Conservation (phyloP, 2,329 filamentous ascomycete species). For the Parafenestella ontariensis region DNA sequence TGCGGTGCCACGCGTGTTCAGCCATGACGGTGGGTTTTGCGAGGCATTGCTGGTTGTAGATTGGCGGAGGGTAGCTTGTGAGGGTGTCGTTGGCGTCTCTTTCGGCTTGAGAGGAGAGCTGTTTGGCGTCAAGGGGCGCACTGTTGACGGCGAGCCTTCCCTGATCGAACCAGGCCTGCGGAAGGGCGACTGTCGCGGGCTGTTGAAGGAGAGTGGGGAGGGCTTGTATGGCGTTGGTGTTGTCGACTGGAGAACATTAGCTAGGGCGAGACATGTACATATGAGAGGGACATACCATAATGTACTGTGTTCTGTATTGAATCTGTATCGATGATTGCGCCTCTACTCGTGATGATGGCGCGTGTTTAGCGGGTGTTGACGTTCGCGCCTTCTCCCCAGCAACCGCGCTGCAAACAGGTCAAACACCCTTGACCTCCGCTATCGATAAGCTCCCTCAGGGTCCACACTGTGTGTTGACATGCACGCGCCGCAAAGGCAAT, state of each 20-base stretch:
- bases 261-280: neutral
- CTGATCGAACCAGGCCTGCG: constrained; percentile 52
- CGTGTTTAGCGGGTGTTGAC: constrained; percentile 32
- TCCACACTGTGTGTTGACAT: constrained; percentile 8
- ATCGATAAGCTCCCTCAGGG: constrained; percentile 23
- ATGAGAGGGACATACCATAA: constrained; percentile 9
- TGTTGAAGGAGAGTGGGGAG: constrained; percentile 54
- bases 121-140: constrained; percentile 49
- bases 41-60: constrained; percentile 45
- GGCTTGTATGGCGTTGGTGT: constrained; percentile 50
- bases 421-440: constrained; percentile 12
- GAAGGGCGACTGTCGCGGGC: constrained; percentile 54
- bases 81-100: constrained; percentile 35
- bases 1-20: constrained; percentile 40
- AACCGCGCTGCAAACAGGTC: constrained; percentile 22
- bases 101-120: constrained; percentile 51
- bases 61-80: constrained; percentile 37
- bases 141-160: constrained; percentile 48
- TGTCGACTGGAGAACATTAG: constrained; percentile 30
- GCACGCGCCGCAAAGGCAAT: constrained; percentile 3
- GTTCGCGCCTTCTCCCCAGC: constrained; percentile 15
- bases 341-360: constrained; percentile 11
- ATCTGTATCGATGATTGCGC: neutral
- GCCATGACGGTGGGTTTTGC: constrained; percentile 44
- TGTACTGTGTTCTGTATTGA: constrained; percentile 1